Conservation (phyloP, 2,329 filamentous ascomycete species). For the Colletotrichum endophyticum region DNA sequence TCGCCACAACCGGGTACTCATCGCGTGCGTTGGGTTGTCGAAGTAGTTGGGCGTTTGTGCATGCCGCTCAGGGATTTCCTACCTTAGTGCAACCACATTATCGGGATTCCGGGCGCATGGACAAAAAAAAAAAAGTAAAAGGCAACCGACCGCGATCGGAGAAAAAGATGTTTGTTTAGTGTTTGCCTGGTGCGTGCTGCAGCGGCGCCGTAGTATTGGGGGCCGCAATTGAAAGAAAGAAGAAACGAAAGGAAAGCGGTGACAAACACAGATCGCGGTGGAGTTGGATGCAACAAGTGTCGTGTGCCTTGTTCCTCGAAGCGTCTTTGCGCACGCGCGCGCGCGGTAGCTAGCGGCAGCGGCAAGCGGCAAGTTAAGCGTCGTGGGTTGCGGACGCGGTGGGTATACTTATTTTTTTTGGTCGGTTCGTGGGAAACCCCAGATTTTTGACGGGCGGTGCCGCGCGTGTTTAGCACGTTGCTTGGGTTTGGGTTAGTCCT, state of each 20-base stretch:
- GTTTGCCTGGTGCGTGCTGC: background rate
- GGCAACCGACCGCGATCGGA: background rate
- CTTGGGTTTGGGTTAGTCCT: background rate
- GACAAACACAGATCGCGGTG: background rate
- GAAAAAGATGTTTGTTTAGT: background rate
- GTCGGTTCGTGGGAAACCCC: background rate
- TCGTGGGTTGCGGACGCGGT: background rate
- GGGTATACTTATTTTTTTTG: background rate
- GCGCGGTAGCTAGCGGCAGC: background rate
- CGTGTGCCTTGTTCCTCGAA: background rate
- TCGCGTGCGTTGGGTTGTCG: background rate
- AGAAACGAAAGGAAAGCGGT: background rate
- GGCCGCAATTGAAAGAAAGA: background rate
- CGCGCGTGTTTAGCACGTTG: background rate
- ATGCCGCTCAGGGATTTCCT: background rate
- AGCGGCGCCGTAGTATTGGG: background rate
- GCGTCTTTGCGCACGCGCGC: background rate
- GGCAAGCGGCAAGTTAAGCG: background rate
- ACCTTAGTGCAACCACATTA: background rate
- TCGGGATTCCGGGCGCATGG: background rate
- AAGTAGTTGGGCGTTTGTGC: background rate
- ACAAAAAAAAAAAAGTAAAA: background rate
- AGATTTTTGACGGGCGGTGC: background rate
- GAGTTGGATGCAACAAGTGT: background rate
- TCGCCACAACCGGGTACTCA: background rate